These are phyloP conservation scores for Crinitomyces ghanaensis DNA, from an alignment of 805 yeast species.

Conservation along the genomic window DNA sequence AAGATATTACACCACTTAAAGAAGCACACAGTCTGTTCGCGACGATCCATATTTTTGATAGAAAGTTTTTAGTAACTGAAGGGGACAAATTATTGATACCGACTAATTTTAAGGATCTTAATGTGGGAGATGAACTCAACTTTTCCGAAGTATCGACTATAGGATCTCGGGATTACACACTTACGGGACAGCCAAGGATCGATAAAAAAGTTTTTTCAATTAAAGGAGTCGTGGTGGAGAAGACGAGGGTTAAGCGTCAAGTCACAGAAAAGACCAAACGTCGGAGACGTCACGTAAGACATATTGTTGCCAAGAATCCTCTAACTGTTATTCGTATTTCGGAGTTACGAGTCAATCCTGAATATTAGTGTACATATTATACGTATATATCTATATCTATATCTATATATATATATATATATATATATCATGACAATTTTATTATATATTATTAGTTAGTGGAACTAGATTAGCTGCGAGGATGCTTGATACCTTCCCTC, in stretches of 20 bases:
- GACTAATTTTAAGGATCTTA: slow-evolving; percentile 59
- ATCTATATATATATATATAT: slow-evolving; percentile 3
- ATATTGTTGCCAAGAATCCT: slow-evolving; percentile 55
- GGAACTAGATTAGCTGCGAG: slow-evolving; percentile 1
- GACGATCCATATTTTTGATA: slow-evolving; percentile 64
- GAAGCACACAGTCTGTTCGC: slow-evolving; percentile 68
- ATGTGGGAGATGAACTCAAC: slow-evolving; percentile 71
- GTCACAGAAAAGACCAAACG: slow-evolving; percentile 65
- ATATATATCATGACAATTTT: neutral
- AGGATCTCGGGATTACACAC: slow-evolving; percentile 77
- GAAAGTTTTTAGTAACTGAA: slow-evolving; percentile 78
- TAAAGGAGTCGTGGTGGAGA: slow-evolving; percentile 59
- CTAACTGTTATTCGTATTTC: slow-evolving; percentile 69
- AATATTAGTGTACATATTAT: too few species aligned
- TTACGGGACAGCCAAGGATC: slow-evolving; percentile 40
- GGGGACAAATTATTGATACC: slow-evolving; percentile 83
- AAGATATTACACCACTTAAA: slow-evolving; percentile 50
- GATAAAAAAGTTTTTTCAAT: slow-evolving; percentile 45
- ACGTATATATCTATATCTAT: too few species aligned
- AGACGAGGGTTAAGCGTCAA: slow-evolving; percentile 59
- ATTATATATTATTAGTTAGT: too few species aligned
- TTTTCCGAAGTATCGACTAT: slow-evolving; percentile 67
- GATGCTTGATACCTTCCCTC: slow-evolving; percentile 3
- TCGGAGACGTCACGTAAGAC: slow-evolving; percentile 64
- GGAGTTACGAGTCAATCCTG: slow-evolving; percentile 45